Evolutionary conservation across 2,329 filamentous ascomycete species (phyloP), one percentile per base, ranked within the genome.

Genomic region (Sporothrix mexicana): DNA sequence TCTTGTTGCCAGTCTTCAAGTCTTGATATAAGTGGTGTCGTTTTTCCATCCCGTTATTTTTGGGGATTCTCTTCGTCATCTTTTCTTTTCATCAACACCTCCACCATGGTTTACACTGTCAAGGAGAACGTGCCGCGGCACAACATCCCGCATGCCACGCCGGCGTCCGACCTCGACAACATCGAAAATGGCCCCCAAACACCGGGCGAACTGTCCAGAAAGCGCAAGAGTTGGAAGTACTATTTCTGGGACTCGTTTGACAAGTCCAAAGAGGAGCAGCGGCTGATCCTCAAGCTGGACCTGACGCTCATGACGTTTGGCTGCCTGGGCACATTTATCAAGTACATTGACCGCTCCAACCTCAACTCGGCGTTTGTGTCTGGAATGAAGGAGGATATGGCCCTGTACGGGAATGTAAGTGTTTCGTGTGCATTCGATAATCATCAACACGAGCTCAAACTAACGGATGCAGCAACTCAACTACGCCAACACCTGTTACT

Each of bases 311-410:
- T 73, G 72, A 72, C 72, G 3, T 73, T 73, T 45, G 47, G 23
- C 20, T 73, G 72, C 17, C 41, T 73, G 47, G 72, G 72, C 8
- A 73, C 72, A 1, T 73, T 73, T 43, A 69, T 73, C 57, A 73
- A 73, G 49, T 73, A 47, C 51, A 20, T 73, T 30, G 64, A 67
- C 64, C 64, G 64, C 20, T 67, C 43, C 13, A 75, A 75, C 30
- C 23, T 75, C 20, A n/a, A 59, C 15, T 51, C 70, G 7, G 74
- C 74, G 23, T 75, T 64, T 36, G 74, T 75, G 6, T 73, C 71
- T 0, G 74, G 74, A 15, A 75, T 75, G 74, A 59, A 75, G 43
- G 74, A 75, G 49, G 73, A 75, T 8, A 9, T 75, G 51, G 1
- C 8, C n/a, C 71, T 75, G 10, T 75, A 57, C 10, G 73, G 74